Percentiles rank a stretch among this genome's conserved stretches.
These are phyloP conservation scores for Adansonia madagascariensis DNA, from an alignment of 441 rosid genomes.

Conservation along the genomic window DNA sequence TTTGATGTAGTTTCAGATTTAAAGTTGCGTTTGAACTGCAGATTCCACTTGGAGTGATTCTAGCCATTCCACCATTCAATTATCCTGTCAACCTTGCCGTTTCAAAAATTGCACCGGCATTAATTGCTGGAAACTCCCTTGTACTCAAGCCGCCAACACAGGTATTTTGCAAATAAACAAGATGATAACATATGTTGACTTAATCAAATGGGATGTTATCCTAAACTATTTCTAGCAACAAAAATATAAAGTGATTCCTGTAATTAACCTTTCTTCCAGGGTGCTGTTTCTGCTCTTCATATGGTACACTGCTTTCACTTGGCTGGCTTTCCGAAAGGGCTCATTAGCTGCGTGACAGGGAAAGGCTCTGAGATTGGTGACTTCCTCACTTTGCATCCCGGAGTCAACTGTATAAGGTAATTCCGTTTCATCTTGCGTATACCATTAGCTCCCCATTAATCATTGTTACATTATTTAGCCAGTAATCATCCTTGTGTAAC, in stretches of 20 bases:
- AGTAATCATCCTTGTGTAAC: conserved; percentile 1
- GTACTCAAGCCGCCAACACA: conserved; percentile 99
- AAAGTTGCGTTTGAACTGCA: conserved; percentile 33
- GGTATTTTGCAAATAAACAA: conserved; percentile 38
- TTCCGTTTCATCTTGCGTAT: neutral
- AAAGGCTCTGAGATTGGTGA: conserved; percentile 83
- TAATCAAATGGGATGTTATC: neutral
- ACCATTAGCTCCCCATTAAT: neutral
- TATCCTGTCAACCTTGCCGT: conserved; percentile 99
- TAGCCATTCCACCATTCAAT: conserved; percentile 96
- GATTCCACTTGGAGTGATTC: conserved; percentile 85
- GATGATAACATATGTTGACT: neutral
- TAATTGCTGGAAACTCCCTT: conserved; percentile 91
- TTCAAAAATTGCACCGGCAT: conserved; percentile 89
- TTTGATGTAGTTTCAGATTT: neutral
- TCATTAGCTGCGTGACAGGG: conserved; percentile 67
- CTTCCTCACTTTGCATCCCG: conserved; percentile 86
- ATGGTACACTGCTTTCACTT: conserved; percentile 91
- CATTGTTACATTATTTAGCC: neutral
- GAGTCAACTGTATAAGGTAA: conserved; percentile 92
- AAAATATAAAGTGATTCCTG: neutral
- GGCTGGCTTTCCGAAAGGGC: conserved; percentile 79
- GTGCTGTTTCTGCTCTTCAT: conserved; percentile 94
- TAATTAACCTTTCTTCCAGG: conserved; percentile 43
- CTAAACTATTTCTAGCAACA: neutral